These are phyloP conservation scores for Chalciporus chontae DNA, from an alignment of 768 basidiomycete species.

Conservation along the genomic window DNA sequence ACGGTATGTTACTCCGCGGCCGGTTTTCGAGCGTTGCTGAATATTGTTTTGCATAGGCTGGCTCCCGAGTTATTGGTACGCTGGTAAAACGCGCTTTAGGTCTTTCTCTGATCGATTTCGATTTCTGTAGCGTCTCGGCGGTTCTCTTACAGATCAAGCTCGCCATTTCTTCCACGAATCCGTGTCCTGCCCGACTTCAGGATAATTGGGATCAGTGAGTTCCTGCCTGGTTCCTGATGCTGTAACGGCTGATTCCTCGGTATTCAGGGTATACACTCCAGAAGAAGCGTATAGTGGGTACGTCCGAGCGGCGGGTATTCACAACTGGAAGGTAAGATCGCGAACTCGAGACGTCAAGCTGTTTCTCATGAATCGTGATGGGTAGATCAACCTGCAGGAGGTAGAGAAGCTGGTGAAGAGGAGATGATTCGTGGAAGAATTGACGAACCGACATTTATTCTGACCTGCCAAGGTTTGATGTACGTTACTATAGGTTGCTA, in stretches of 20 bases:
- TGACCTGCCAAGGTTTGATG: conserved; percentile 1
- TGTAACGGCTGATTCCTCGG: not conserved
- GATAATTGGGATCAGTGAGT: conserved; percentile 46
- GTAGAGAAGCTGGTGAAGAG: conserved; percentile 18
- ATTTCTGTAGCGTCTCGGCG: conserved; percentile 33
- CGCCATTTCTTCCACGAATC: conserved; percentile 66
- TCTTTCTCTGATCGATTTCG: not conserved
- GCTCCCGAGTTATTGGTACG: conserved; percentile 63
- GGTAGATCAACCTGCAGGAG: conserved; percentile 23
- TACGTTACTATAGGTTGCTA: not conserved
- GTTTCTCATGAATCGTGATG: not conserved
- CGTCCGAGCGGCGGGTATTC: conserved; percentile 59
- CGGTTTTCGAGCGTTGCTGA: not conserved
- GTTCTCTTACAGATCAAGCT: conserved; percentile 63
- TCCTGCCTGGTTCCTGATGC: not conserved
- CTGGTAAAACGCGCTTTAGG: conserved; percentile 1
- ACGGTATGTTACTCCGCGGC: conserved; percentile 41
- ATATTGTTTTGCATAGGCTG: conserved; percentile 47
- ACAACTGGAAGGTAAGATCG: conserved; percentile 56
- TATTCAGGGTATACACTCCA: conserved; percentile 40
- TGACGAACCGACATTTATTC: not conserved
- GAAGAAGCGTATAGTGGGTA: conserved; percentile 61
- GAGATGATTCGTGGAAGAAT: not conserved
- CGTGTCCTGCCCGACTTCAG: conserved; percentile 55
- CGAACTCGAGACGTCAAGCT: not conserved